A percentile compares a stretch with the other conserved stretches of the same genome.
These are phyloP conservation scores for Lumnitzera racemosa DNA, from an alignment of 345 rosid species.

Conservation along the genomic window DNA sequence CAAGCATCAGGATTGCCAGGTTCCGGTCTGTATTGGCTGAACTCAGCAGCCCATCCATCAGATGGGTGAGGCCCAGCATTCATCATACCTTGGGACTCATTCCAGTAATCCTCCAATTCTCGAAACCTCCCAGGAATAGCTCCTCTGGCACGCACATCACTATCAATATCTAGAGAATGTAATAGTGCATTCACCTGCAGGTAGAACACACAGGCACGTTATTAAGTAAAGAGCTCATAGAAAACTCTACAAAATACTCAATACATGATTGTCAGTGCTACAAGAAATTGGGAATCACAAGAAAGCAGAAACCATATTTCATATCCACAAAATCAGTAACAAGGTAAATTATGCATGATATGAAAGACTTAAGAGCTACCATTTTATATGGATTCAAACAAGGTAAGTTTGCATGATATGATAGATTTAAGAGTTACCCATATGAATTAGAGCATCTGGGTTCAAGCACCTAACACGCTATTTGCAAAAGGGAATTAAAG, in stretches of 20 bases:
- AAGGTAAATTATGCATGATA: too few species aligned
- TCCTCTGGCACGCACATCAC: conserved; percentile 57
- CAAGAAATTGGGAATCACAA: too few species aligned
- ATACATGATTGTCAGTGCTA: not conserved
- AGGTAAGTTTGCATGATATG: too few species aligned
- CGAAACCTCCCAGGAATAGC: conserved; percentile 66
- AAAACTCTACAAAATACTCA: not conserved
- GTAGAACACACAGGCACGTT: conserved; percentile 7
- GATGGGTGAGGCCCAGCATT: conserved; percentile 53
- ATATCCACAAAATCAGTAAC: too few species aligned
- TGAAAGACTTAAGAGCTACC: too few species aligned
- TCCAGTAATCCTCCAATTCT: conserved; percentile 94
- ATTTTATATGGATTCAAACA: too few species aligned
- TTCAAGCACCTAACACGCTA: too few species aligned
- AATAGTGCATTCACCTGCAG: conserved; percentile 79
- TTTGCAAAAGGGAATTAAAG: too few species aligned
- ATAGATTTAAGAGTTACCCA: too few species aligned
- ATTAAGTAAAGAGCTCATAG: not conserved
- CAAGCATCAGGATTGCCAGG: conserved; percentile 66
- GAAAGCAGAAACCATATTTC: too few species aligned
- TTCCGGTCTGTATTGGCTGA: conserved; percentile 45
- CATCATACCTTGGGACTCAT: conserved; percentile 80
- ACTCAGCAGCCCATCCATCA: conserved; percentile 79
- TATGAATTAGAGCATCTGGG: too few species aligned
- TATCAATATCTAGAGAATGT: conserved; percentile 87